A percentile compares a stretch with the other conserved stretches of the same genome.
phyloP scores from a whole-genome alignment of 768 basidiomycete genomes.

The Naganishia vishniacii region DNA sequence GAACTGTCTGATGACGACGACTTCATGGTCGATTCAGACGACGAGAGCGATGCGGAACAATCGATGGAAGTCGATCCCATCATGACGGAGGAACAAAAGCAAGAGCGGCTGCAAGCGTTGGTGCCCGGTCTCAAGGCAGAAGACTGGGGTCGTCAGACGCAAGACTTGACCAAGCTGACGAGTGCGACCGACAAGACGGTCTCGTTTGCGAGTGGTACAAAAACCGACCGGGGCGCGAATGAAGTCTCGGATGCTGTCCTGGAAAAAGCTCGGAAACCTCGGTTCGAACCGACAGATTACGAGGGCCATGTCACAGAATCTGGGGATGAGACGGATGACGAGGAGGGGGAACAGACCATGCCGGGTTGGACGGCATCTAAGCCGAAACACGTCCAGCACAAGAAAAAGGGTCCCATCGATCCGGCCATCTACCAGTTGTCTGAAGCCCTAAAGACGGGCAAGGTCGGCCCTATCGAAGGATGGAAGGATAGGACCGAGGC shows the following conservation, averaged over 20 bases:
- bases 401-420: constrained; percentile 22
- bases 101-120: constrained; percentile 68
- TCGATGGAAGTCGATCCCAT: constrained; percentile 40
- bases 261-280: constrained; percentile 60
- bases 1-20: constrained; percentile 67
- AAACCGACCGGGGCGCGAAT: constrained; percentile 8
- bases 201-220: constrained; percentile 19
- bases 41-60: constrained; percentile 50
- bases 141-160: constrained; percentile 68
- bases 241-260: constrained; percentile 3
- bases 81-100: constrained; percentile 51
- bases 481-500: constrained; percentile 19
- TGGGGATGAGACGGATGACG: constrained; percentile 69
- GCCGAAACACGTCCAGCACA: constrained; percentile 25
- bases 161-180: background rate
- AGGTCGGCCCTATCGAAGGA: constrained; percentile 21
- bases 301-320: constrained; percentile 81
- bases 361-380: constrained; percentile 33
- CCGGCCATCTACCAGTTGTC: constrained; percentile 15
- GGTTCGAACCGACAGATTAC: constrained; percentile 73
- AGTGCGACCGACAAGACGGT: constrained; percentile 11
- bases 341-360: constrained; percentile 53
- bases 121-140: constrained; percentile 71
- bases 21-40: constrained; percentile 54
- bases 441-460: constrained; percentile 22